Conservation (phyloP, 73 alveolate genomes). For the Blepharisma japonicum region DNA sequence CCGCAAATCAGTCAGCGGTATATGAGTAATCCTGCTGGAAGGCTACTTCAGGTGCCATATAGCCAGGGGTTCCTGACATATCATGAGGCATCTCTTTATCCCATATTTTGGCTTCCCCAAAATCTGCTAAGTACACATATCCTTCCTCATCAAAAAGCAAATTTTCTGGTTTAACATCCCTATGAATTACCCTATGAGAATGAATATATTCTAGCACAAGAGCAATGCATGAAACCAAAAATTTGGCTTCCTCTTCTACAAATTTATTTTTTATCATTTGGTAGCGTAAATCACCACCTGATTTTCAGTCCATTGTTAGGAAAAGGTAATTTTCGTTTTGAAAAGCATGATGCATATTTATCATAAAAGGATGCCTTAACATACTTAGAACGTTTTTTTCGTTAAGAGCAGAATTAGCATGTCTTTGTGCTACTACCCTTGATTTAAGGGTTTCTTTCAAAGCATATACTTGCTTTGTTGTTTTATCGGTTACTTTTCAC, state of each 20-base stretch:
- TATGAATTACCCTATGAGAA: slow-evolving; percentile 46
- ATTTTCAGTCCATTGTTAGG: slow-evolving; percentile 34
- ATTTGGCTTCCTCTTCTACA: slow-evolving; percentile 44
- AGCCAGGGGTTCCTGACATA: not conserved
- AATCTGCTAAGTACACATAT: slow-evolving; percentile 45
- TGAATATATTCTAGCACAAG: slow-evolving; percentile 51
- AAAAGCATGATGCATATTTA: slow-evolving; percentile 40
- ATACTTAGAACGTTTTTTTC: not conserved
- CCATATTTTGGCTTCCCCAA: slow-evolving; percentile 46
- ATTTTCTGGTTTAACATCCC: slow-evolving; percentile 65
- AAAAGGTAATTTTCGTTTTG: slow-evolving; percentile 32
- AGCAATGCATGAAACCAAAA: slow-evolving; percentile 46
- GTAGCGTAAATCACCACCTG: slow-evolving; percentile 43
- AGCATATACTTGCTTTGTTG: not conserved
- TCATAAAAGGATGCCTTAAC: slow-evolving; percentile 32
- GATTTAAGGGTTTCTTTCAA: not conserved
- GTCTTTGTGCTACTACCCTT: not conserved
- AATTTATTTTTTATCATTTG: slow-evolving; percentile 28
- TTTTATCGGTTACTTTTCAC: not conserved
- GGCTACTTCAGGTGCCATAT: slow-evolving; percentile 33
- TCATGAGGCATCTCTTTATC: not conserved
- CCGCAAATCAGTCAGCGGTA: not conserved
- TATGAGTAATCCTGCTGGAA: not conserved
- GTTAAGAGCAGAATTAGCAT: not conserved
- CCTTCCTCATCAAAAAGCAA: slow-evolving; percentile 52